phyloP scores from a whole-genome alignment of 2,329 filamentous ascomycete species.

The Aureobasidium sp. region DNA sequence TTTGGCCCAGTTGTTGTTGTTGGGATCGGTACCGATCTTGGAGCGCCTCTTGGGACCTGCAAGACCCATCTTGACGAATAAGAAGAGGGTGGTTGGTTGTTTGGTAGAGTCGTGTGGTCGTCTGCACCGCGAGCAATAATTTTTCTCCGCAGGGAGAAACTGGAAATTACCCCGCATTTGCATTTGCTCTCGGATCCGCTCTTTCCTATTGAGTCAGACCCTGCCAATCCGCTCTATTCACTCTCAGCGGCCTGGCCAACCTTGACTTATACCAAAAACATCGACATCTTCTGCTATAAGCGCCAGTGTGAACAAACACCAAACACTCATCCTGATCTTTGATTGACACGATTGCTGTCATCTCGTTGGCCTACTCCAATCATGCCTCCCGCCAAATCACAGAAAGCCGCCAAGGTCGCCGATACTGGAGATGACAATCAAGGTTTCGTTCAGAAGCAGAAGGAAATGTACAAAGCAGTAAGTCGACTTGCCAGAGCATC shows the following conservation, averaged over 20 bases:
- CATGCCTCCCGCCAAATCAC: not conserved
- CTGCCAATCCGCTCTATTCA: not conserved
- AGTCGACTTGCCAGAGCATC: not conserved
- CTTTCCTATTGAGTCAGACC: not conserved
- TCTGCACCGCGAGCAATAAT: not conserved
- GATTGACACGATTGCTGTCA: not conserved
- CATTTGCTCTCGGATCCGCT: too few relatives aligned
- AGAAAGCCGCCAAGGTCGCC: not conserved
- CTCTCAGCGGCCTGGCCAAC: too few relatives aligned
- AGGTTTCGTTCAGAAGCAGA: not conserved
- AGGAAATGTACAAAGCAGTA: not conserved
- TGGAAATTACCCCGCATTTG: not conserved
- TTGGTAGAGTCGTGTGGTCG: not conserved
- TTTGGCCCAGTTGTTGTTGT: slow-evolving; percentile 88
- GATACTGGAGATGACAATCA: not conserved
- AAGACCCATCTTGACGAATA: slow-evolving; percentile 51
- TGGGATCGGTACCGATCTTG: slow-evolving; percentile 84
- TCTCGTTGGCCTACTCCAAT: not conserved
- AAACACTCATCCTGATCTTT: not conserved
- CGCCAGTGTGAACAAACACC: not conserved
- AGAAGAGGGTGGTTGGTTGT: not conserved
- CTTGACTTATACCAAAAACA: too few relatives aligned
- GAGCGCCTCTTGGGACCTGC: slow-evolving; percentile 50
- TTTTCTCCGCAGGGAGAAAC: not conserved
- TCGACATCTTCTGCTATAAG: too few relatives aligned